Evolutionary conservation across 257 asterid species (phyloP), one percentile per base, ranked within the genome.

Genomic region (Gentiana dahurica): DNA sequence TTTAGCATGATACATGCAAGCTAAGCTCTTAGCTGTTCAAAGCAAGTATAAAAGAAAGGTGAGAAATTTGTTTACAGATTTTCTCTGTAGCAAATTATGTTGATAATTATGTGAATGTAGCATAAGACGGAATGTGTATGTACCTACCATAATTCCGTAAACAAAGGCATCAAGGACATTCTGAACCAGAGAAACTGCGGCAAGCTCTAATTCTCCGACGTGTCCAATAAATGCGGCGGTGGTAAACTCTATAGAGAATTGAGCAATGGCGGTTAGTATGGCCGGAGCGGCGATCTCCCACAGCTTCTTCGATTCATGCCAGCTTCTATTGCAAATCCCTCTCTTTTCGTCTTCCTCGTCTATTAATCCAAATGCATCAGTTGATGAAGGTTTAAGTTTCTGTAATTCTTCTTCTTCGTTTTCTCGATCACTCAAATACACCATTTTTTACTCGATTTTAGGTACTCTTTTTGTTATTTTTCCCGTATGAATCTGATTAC

Each of bases 101-200:
- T 24, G 24, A 24, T 24, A 24, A 24, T 24, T 24, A 24, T 24
- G 24, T 24, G 24, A 24, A 24, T 24, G 24, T 24, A 24, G 24
- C 24, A 15, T 15, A 15, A 15, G 24, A 24, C 24, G 24, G 24
- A 24, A 24, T 24, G 0, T 24, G 24, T 15, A 15, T 15, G 1
- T 8, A 9, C 68, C 13, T 65, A 85, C 93, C 97, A 88, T 85
- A 32, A 88, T 49, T 53, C 97, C 95, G 51, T 60, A 88, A 12
- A 81, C 95, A 34, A 85, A 88, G 12, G 95, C 95, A 66, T 81
- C 91, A n/a, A 88, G 71, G 32, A 88, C 95, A 62, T 81, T 83
- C 78, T 82, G 94, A 7, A 82, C 94, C 15, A 88, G 66, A 2
- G 95, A 82, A 38, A 88, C 86, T 38, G 94, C 95, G 13, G 97